A percentile compares a stretch with the other conserved stretches of the same genome.
These are phyloP conservation scores for Sphenostylis stenocarpa DNA, from an alignment of 306 rosid species.

Conservation along the genomic window DNA sequence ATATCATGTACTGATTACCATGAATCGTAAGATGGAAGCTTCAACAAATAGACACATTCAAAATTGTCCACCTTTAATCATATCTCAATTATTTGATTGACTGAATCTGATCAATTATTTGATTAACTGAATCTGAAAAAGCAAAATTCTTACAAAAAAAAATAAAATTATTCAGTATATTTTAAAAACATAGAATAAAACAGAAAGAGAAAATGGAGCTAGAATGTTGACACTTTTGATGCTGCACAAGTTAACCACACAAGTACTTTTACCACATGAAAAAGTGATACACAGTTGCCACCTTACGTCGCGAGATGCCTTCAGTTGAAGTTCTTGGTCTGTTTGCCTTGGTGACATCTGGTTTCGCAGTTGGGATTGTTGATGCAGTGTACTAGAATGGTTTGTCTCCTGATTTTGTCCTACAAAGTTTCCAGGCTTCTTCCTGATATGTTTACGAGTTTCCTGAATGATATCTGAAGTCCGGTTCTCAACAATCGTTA, in stretches of 20 bases:
- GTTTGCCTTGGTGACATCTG: slow-evolving; percentile 56
- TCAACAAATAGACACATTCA: background rate
- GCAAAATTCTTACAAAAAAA: slow-evolving; percentile 1
- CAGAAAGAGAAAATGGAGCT: background rate
- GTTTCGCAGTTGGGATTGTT: slow-evolving; percentile 48
- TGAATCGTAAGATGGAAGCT: background rate
- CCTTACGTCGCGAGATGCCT: slow-evolving; percentile 99
- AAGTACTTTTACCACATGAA: slow-evolving; percentile 44
- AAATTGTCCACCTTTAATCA: background rate
- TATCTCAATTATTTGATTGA: too few relatives aligned
- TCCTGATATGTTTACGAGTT: slow-evolving; percentile 90
- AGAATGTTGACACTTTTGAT: slow-evolving; percentile 10
- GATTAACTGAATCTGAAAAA: slow-evolving; percentile 19
- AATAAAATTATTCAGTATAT: background rate
- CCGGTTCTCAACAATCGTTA: slow-evolving; percentile 70
- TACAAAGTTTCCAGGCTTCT: slow-evolving; percentile 52
- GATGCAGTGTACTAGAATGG: slow-evolving; percentile 40
- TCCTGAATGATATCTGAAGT: slow-evolving; percentile 88
- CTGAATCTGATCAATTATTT: background rate
- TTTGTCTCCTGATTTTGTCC: slow-evolving; percentile 53
- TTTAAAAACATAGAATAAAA: slow-evolving; percentile 11
- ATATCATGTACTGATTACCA: background rate
- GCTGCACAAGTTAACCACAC: slow-evolving; percentile 28
- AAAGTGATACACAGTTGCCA: slow-evolving; percentile 84
- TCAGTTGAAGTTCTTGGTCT: slow-evolving; percentile 88